Percentiles rank a stretch among this genome's conserved stretches.
phyloP scores from a whole-genome alignment of 495 filamentous ascomycete genomes.

The Aspergillus leporis region DNA sequence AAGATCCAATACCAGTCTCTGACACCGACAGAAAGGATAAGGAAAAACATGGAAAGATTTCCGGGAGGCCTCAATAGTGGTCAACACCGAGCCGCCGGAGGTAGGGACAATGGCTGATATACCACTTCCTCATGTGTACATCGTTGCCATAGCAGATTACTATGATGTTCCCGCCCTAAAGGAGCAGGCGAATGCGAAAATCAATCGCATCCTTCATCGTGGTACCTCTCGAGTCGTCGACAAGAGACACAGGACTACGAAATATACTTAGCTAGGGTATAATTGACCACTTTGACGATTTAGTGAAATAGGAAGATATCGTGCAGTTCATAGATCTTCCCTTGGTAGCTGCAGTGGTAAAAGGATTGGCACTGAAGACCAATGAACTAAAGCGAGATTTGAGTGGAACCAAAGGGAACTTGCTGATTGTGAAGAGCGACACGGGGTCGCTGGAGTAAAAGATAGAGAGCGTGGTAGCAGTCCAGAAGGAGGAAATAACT shows the following conservation, averaged over 20 bases:
- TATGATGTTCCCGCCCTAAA: neutral
- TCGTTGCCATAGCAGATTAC: constrained; percentile 8
- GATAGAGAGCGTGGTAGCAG: too few species aligned
- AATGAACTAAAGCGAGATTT: neutral
- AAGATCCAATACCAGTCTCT: neutral
- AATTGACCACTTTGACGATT: neutral
- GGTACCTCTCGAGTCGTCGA: neutral
- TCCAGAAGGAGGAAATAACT: too few species aligned
- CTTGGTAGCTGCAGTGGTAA: neutral
- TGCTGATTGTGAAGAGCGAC: too few species aligned
- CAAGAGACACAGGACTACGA: neutral
- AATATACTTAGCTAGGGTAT: neutral
- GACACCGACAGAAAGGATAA: neutral
- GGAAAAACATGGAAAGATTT: too few species aligned
- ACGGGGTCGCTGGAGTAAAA: too few species aligned
- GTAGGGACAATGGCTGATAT: neutral
- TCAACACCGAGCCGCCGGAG: too few species aligned
- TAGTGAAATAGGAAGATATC: neutral
- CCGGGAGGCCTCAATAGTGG: too few species aligned
- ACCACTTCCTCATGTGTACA: neutral
- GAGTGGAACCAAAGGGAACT: too few species aligned
- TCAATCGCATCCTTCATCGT: neutral
- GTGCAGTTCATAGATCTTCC: neutral
- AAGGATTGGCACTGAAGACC: neutral
- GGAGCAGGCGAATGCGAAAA: neutral